phyloP scores from a whole-genome alignment of 2,329 filamentous ascomycete genomes.

The Ophiostoma novo-ulmi region DNA sequence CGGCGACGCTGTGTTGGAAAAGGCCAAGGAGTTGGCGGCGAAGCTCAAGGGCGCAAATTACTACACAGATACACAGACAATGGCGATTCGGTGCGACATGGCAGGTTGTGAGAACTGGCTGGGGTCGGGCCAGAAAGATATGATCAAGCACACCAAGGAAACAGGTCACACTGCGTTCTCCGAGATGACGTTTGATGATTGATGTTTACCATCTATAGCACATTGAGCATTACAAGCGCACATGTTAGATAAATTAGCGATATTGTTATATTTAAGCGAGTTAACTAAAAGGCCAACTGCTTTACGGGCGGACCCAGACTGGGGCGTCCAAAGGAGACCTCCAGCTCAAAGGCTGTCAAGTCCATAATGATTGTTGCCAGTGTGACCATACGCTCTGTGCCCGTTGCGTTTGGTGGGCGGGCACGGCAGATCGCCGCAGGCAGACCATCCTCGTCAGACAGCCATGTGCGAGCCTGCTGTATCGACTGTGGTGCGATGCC shows the following conservation, averaged over 20 bases:
- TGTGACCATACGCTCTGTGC: slow-evolving; percentile 21
- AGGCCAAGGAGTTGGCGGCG: slow-evolving; percentile 58
- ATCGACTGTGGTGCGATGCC: background rate
- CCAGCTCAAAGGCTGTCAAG: slow-evolving; percentile 13
- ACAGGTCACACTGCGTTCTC: slow-evolving; percentile 52
- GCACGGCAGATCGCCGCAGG: slow-evolving; percentile 18
- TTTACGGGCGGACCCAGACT: background rate
- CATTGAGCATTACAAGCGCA: background rate
- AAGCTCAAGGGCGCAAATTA: slow-evolving; percentile 69
- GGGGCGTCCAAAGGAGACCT: slow-evolving; percentile 21
- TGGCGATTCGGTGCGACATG: slow-evolving; percentile 70
- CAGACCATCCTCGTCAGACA: slow-evolving; percentile 17
- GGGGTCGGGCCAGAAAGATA: slow-evolving; percentile 60
- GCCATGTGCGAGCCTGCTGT: slow-evolving; percentile 6
- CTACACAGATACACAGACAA: slow-evolving; percentile 79
- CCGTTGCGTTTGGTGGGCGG: slow-evolving; percentile 1
- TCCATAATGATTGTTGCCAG: slow-evolving; percentile 22
- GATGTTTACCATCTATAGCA: background rate
- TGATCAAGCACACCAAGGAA: slow-evolving; percentile 57
- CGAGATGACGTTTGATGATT: slow-evolving; percentile 31
- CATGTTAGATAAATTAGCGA: background rate
- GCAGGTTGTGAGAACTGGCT: slow-evolving; percentile 55
- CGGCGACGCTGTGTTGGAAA: slow-evolving; percentile 48
- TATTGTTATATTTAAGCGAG: background rate
- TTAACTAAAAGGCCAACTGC: background rate